Base-by-base conservation (phyloP, 164 flowering plant genomes). In the Chimonanthus praecox region DNA sequence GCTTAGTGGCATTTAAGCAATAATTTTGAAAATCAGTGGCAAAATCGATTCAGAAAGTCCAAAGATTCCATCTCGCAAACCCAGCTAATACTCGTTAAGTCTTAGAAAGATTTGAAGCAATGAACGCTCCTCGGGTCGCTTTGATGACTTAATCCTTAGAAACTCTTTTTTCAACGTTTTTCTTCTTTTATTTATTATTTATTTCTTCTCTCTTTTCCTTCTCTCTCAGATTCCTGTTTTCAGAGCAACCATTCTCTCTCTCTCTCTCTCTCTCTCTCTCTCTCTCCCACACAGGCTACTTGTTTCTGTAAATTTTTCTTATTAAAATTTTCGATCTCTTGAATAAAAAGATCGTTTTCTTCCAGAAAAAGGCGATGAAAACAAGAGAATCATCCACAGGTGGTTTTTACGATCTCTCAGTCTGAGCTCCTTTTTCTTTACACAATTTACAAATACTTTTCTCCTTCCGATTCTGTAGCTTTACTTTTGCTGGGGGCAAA, bases 41-140 rank as follows among this genome's bases (percentile, higher is more conserved):
- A 71, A 60, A 47, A 13, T 18, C 45, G 11, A 16, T 50, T 13
- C 46, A 71, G 67, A 47, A 46, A 18, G 44, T 61, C 67, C 73
- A 71, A 71, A 71, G 73, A 71, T 71, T 71, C 73, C 73, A 71
- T 71, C 54, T 51, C 60, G 0, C 47, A 46, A 47, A 21, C 44
- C 71, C n/a, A 3, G 47, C 7, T 51, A 33, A 18, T 3, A n/a
- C n/a, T n/a, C n/a, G n/a, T n/a, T n/a, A n/a, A n/a, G n/a, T n/a
- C 70, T 54, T 13, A 16, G 18, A 13, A 48, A 47, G 44, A 66
- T 46, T 47, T 47, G 70, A 21, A 68, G 70, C 54, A 7, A 18
- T 48, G 20, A 68, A 16, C 58, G 20, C 70, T 43, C 70, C 33
- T 48, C 4, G 10, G 48, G 54, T 68, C 44, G 49, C 68, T 43